Evolutionary conservation across 106 monocot genomes (phyloP), one percentile per base, ranked within the genome.

Genomic region (Dioscorea alata): DNA sequence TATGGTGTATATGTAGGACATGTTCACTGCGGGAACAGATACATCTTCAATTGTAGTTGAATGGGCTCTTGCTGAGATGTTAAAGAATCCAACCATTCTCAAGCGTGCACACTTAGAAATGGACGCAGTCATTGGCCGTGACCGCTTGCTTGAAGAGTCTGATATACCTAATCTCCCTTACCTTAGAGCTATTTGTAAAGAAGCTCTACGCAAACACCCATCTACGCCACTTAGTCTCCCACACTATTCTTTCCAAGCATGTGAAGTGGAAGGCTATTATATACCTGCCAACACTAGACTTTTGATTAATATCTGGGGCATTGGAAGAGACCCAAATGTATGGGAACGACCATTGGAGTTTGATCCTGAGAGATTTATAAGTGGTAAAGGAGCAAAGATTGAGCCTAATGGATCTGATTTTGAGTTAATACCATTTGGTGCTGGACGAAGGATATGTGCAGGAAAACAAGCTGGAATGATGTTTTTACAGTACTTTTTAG

Each of bases 21-120:
- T 88, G 59, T 84, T 88, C 72, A 71, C 74, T 0, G 84, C 84
- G 17, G 88, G 88, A 56, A 84, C 88, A 0, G 88, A 88, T 81
- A 81, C 84, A 24, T 65, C 84, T 1, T 72, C 88, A 6, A 78
- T 78, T 68, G 76, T 78, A 49, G 53, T 75, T 6, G 84, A 88
- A 64, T 88, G 84, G 84, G 81, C 74, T 13, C 20, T 88, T 59
- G 64, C 84, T 0, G 88, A 88, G 60, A 73, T 88, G 75, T 42
- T 88, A 2, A 71, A 69, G 57, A 73, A 81, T 20, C 84, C 84
- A 2, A 50, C 32, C 19, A 63, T 84, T 13, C 33, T 77, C 15
- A 48, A 49, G 25, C 67, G 54, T 4, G 75, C 71, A 9, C 84
- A 75, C 51, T 18, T 13, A 0, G 84, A 88, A 81, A 57, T 84